Base-by-base conservation (phyloP, 306 rosid genomes). In the Erythrophleum fordii region DNA sequence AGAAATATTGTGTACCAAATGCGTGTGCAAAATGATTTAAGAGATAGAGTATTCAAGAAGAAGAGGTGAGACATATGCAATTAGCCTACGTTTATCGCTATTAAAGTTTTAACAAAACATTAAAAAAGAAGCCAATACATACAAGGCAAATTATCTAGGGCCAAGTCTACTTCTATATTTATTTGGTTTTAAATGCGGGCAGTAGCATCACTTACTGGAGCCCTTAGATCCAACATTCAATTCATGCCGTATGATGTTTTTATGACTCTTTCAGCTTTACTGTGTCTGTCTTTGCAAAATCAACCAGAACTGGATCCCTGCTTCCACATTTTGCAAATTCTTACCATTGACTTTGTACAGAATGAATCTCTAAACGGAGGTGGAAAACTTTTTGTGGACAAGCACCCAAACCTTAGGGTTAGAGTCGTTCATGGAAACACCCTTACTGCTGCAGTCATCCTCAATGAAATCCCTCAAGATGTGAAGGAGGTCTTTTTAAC, bases 361-460 rank as follows among this genome's bases (percentile, higher is more conserved):
- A 94, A 94, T 45, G 97, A 94, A 87, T 80, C 97, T 26, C 84
- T 91, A 11, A 94, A 92, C 11, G 94, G 97, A 1, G 97, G 97
- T 18, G 98, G 98, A 75, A 94, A 94, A 44, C 93, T 92, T 10
- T 94, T 92, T 23, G 97, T 94, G 13, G 90, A 88, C 81, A 94
- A 94, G 84, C 94, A 89, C 49, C 97, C 98, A 44, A 77, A 91
- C 76, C 93, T 92, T 12, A 85, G 86, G 77, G 98, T 92, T 73
- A 60, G 98, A 75, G 97, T 94, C 75, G 97, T 94, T 69, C 98
- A 94, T 85, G 98, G 98, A 8, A 94, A 92, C 86, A 94, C 97
- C 42, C 83, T 94, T 76, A 94, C 98, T 4, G 97, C 97, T 35
- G 97, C 97, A 2, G 97, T 94, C 0, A 94, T 92, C 75, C 87